These are phyloP conservation scores for Viridothelium virens DNA, from an alignment of 495 filamentous ascomycete genomes.

Conservation along the genomic window DNA sequence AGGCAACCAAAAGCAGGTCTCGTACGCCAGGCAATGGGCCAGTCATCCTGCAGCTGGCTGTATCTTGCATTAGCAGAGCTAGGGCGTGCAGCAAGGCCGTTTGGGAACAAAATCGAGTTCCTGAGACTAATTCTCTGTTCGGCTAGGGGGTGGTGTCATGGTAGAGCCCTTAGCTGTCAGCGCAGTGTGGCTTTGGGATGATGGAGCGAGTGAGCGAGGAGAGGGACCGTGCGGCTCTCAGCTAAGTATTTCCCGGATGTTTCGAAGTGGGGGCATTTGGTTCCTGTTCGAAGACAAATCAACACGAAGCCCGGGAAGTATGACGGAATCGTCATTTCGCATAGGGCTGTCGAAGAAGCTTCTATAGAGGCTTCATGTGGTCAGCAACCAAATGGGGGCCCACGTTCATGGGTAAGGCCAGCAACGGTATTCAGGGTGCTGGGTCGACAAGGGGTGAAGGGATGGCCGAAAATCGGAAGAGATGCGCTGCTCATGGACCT, in stretches of 20 bases:
- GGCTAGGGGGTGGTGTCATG: slow-evolving; percentile 2
- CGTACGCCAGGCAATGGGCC: slow-evolving; percentile 3
- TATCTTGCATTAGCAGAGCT: slow-evolving; percentile 11
- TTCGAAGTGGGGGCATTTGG: slow-evolving; percentile 1
- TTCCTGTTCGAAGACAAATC: neutral
- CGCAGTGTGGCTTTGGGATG: slow-evolving; percentile 10
- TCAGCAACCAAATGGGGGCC: neutral
- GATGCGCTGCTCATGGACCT: neutral
- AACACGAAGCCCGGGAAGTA: neutral
- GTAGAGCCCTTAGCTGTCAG: slow-evolving; percentile 6
- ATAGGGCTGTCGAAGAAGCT: slow-evolving; percentile 7
- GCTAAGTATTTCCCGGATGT: neutral
- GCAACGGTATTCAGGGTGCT: neutral
- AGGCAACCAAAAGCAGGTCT: slow-evolving; percentile 8
- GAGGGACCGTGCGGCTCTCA: slow-evolving; percentile 10
- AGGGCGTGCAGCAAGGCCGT: slow-evolving; percentile 8
- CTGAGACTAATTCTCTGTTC: slow-evolving; percentile 3
- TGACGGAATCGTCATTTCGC: neutral
- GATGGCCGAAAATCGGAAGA: neutral
- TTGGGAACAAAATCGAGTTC: slow-evolving; percentile 6
- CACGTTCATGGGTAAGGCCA: neutral
- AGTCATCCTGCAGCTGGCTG: slow-evolving; percentile 9
- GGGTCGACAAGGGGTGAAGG: neutral
- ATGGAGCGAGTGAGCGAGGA: neutral
- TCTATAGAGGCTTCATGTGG: neutral